Evolutionary conservation across 768 basidiomycete species (phyloP).

Genomic region (Mycena albidolilacea): DNA sequence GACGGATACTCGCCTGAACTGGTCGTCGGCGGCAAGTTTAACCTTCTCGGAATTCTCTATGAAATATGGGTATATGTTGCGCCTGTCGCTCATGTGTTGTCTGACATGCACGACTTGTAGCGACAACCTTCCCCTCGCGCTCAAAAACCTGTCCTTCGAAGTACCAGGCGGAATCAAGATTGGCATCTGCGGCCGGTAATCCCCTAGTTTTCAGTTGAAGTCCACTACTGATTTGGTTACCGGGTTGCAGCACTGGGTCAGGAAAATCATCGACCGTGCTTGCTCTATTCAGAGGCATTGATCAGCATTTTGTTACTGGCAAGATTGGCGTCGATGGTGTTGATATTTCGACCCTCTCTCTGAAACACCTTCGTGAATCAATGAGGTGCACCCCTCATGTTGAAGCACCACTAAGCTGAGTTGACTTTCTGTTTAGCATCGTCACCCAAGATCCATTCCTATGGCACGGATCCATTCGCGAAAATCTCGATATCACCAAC

Average conservation of each 20-base stretch:
- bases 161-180: constrained; percentile 21
- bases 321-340: constrained; percentile 30
- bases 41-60: constrained; percentile 26
- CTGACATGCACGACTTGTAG: background rate
- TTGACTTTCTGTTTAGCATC: constrained; percentile 4
- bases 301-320: constrained; percentile 34
- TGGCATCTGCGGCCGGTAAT: constrained; percentile 33
- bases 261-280: constrained; percentile 35
- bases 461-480: constrained; percentile 30
- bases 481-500: constrained; percentile 27
- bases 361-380: constrained; percentile 27
- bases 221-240: background rate
- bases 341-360: constrained; percentile 30
- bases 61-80: constrained; percentile 26
- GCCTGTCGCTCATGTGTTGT: background rate
- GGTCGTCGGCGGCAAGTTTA: constrained; percentile 22
- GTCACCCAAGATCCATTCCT: background rate
- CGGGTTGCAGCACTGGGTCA: constrained; percentile 27
- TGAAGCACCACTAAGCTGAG: background rate
- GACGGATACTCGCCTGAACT: background rate
- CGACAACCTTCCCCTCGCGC: constrained; percentile 25
- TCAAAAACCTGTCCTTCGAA: constrained; percentile 25
- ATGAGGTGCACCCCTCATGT: constrained; percentile 27
- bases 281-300: constrained; percentile 32
- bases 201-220: background rate